These are phyloP conservation scores for Lepiota venenata DNA, from an alignment of 768 basidiomycete species.

Conservation along the genomic window DNA sequence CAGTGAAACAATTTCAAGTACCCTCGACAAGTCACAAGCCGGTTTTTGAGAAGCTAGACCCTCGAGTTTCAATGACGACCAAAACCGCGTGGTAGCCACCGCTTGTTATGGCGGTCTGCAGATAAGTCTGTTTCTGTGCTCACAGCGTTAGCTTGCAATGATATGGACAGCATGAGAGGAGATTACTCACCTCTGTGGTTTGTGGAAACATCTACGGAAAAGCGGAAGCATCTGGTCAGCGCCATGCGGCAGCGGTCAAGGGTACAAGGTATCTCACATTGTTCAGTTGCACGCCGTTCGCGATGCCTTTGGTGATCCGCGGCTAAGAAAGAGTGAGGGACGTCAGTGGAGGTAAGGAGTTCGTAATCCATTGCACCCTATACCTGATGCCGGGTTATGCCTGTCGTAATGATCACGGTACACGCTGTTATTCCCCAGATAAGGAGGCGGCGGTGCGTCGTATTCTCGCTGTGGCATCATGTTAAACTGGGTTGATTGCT, in stretches of 20 bases:
- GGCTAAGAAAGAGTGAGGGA: background rate
- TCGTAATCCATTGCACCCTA: background rate
- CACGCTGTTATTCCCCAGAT: background rate
- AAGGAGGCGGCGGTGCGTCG: conserved; percentile 2
- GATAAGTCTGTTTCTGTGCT: too few relatives aligned
- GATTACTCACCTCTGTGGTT: too few relatives aligned
- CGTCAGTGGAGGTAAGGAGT: background rate
- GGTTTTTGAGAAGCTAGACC: too few relatives aligned
- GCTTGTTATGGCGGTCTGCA: too few relatives aligned
- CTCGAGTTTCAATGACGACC: too few relatives aligned
- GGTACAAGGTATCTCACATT: too few relatives aligned
- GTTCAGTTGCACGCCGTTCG: background rate
- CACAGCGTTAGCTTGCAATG: too few relatives aligned
- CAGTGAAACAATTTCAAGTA: too few relatives aligned
- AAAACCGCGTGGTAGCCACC: too few relatives aligned
- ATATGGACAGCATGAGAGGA: too few relatives aligned
- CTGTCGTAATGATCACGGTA: background rate
- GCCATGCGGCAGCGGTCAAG: background rate
- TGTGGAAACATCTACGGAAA: too few relatives aligned
- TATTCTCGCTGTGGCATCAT: background rate
- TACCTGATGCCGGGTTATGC: background rate
- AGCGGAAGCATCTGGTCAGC: background rate
- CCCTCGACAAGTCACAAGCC: too few relatives aligned
- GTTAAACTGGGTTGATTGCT: background rate
- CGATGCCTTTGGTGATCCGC: background rate